Percentiles rank a stretch among this genome's conserved stretches.
Conservation (phyloP, 2,329 filamentous ascomycete species). For the Fusarium pininemorale region DNA sequence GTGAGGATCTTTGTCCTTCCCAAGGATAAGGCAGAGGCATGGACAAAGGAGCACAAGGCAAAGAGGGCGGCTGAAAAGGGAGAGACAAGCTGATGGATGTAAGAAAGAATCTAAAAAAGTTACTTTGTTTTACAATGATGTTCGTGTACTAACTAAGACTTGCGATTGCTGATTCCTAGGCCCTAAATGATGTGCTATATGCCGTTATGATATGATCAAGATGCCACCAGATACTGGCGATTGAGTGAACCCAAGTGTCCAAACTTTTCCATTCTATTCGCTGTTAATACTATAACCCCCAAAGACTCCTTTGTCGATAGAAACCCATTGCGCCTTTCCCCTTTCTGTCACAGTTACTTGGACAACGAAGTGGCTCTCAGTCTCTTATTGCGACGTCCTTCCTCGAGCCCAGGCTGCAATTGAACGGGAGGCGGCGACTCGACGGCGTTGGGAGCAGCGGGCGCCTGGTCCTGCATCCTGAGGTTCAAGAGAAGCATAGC, state of each 20-base stretch:
- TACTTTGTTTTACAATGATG: not conserved
- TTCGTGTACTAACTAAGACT: slow-evolving; percentile 5
- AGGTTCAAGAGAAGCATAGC: slow-evolving; percentile 39
- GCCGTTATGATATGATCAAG: not conserved
- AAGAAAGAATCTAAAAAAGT: slow-evolving; percentile 1
- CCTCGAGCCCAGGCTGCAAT: not conserved
- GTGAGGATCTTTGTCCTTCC: slow-evolving; percentile 87
- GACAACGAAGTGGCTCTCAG: slow-evolving; percentile 30
- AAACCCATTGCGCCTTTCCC: not conserved
- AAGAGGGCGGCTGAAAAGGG: slow-evolving; percentile 66
- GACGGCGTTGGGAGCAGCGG: not conserved
- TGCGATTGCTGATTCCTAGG: slow-evolving; percentile 10
- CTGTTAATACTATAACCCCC: slow-evolving; percentile 27
- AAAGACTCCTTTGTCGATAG: not conserved
- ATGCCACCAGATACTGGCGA: not conserved
- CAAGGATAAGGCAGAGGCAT: slow-evolving; percentile 71
- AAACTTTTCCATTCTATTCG: slow-evolving; percentile 31
- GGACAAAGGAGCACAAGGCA: slow-evolving; percentile 86
- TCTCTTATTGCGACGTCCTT: slow-evolving; percentile 39
- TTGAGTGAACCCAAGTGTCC: slow-evolving; percentile 13
- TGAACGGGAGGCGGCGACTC: not conserved
- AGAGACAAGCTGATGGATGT: slow-evolving; percentile 17
- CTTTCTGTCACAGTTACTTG: not conserved
- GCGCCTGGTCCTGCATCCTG: slow-evolving; percentile 16
- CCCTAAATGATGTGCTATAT: slow-evolving; percentile 5